These are phyloP conservation scores for Lachnellula arida DNA, from an alignment of 2,329 filamentous ascomycete species.

Conservation along the genomic window DNA sequence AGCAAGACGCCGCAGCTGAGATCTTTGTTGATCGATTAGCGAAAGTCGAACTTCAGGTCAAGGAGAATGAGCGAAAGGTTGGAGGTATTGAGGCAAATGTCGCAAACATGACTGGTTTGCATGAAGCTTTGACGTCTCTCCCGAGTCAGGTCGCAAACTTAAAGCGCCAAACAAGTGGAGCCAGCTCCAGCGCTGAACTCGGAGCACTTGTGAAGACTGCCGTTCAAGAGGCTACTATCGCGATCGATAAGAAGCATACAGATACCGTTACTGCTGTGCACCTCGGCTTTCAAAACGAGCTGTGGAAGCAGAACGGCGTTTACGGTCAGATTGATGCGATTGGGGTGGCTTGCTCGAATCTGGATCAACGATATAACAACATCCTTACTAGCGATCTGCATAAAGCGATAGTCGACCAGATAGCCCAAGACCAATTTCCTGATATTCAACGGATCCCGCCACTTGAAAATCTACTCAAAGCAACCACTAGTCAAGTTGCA, in stretches of 20 bases:
- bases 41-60: not conserved
- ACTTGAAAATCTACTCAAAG: not conserved
- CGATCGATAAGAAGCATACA: not conserved
- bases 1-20: not conserved
- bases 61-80: not conserved
- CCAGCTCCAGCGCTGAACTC: not conserved
- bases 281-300: not conserved
- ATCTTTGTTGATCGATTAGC: not conserved
- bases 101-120: not conserved
- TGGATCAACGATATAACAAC: conserved; percentile 21
- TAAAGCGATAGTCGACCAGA: conserved; percentile 25
- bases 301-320: not conserved
- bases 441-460: not conserved
- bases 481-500: not conserved
- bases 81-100: not conserved
- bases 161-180: not conserved
- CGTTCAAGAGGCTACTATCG: not conserved
- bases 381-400: conserved; percentile 32
- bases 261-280: not conserved
- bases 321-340: conserved; percentile 2
- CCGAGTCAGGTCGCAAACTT: not conserved
- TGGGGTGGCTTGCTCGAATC: conserved; percentile 4
- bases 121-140: not conserved
- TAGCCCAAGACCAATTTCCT: conserved; percentile 13
- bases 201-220: not conserved